Percentiles rank a stretch among this genome's conserved stretches.
Conservation (phyloP, 2,329 filamentous ascomycete genomes). For the Biscogniauxia sp. region DNA sequence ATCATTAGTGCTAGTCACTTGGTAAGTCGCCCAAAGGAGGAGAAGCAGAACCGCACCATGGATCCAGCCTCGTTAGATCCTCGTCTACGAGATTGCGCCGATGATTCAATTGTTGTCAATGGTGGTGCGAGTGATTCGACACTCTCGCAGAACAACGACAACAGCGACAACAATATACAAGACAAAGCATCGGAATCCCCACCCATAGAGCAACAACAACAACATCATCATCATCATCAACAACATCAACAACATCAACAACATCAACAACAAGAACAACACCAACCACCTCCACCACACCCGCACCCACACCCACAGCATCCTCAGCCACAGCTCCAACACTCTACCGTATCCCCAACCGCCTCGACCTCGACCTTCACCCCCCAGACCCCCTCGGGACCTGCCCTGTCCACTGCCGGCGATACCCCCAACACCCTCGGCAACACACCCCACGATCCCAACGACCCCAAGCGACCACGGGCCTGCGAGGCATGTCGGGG, state of each 20-base stretch:
- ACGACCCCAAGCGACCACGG: constrained; percentile 63
- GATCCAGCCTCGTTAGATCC: constrained; percentile 30
- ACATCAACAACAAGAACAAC: constrained; percentile 6
- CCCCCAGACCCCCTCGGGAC: constrained; percentile 22
- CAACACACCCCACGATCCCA: constrained; percentile 27
- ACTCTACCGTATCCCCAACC: constrained; percentile 11
- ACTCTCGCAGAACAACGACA: background rate
- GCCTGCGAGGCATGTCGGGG: constrained; percentile 75
- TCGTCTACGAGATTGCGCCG: constrained; percentile 26
- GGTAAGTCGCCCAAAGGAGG: constrained; percentile 1
- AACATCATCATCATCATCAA: constrained; percentile 1
- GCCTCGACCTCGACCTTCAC: constrained; percentile 16
- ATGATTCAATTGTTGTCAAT: constrained; percentile 27
- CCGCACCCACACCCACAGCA: too few species aligned
- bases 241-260: constrained; percentile 2
- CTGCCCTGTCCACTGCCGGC: constrained; percentile 10
- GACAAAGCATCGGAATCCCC: constrained; percentile 10
- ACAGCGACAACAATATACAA: constrained; percentile 2
- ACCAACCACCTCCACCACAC: too few species aligned
- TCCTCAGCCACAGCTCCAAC: background rate
- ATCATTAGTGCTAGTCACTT: constrained; percentile 3
- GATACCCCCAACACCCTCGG: constrained; percentile 17
- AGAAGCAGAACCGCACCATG: constrained; percentile 11
- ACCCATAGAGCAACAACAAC: background rate
- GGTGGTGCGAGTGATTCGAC: constrained; percentile 9